phyloP scores from a whole-genome alignment of 2,329 filamentous ascomycete genomes.

The Meredithiella fracta region DNA sequence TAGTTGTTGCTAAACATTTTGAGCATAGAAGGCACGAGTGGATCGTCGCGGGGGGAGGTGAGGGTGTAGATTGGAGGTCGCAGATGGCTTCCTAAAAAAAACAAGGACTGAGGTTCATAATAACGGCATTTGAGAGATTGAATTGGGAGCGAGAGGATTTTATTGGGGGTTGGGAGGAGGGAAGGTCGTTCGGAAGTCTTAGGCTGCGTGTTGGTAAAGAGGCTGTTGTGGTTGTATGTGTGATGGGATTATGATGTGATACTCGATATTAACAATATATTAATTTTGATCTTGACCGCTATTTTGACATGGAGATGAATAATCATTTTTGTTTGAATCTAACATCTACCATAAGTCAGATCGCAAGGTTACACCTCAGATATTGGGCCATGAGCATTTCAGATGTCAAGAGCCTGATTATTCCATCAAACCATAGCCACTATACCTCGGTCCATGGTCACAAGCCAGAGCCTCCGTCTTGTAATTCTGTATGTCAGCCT shows the following conservation, averaged over 20 bases:
- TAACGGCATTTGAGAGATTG: too few relatives aligned
- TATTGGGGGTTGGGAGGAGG: background rate
- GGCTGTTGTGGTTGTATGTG: background rate
- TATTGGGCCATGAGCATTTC: too few relatives aligned
- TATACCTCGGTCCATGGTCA: background rate
- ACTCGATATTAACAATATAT: background rate
- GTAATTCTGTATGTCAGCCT: too few relatives aligned
- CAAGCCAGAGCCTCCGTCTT: too few relatives aligned
- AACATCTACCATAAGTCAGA: background rate
- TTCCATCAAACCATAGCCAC: background rate
- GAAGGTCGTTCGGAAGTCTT: background rate
- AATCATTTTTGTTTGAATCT: background rate
- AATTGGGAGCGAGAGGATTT: background rate
- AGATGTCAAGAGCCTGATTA: background rate
- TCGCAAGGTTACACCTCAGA: background rate
- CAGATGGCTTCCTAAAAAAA: too few relatives aligned
- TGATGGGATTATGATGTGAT: background rate
- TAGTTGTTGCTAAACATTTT: background rate
- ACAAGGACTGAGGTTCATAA: too few relatives aligned
- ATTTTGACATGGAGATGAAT: background rate
- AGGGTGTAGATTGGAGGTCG: too few relatives aligned
- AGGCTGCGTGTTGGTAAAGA: background rate
- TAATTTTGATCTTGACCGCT: background rate
- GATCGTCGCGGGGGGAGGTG: too few relatives aligned
- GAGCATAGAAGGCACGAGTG: background rate